Conservation (phyloP, 139 green algal genomes). For the Micractinium sp. region DNA sequence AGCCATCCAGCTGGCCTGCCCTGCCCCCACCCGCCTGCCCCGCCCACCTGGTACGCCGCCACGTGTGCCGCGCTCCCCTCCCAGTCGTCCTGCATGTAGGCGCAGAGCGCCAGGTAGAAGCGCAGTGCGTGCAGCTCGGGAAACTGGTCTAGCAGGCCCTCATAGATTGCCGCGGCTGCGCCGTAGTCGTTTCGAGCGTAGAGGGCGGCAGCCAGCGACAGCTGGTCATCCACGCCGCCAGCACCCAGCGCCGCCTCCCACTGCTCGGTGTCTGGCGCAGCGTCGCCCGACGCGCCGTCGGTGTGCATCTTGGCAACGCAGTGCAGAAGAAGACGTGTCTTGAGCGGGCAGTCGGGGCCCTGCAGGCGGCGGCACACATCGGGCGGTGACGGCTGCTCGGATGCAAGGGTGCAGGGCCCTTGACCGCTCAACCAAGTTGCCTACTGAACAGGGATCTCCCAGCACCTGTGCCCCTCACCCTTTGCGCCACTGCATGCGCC, state of each 20-base stretch:
- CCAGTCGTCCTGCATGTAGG: constrained; percentile 26
- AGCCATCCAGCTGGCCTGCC: too few species aligned
- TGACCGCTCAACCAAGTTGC: background rate
- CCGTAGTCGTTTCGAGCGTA: background rate
- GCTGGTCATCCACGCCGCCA: constrained; percentile 6
- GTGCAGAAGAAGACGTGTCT: constrained; percentile 13
- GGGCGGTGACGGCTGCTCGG: background rate
- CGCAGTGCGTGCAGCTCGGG: constrained; percentile 6
- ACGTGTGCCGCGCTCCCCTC: constrained; percentile 8
- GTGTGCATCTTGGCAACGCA: background rate
- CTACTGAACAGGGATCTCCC: background rate
- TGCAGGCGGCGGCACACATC: background rate
- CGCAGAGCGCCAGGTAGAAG: constrained; percentile 11
- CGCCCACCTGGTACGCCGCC: background rate
- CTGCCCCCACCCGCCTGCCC: background rate
- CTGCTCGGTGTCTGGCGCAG: background rate
- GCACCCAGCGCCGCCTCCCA: constrained; percentile 14
- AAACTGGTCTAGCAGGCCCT: background rate
- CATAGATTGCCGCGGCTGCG: background rate
- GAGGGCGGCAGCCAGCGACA: constrained; percentile 5
- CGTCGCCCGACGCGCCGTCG: background rate
- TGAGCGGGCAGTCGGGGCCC: constrained; percentile 26
- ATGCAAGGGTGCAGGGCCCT: too few species aligned
- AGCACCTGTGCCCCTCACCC: background rate
- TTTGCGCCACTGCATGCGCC: background rate